A percentile compares a stretch with the other conserved stretches of the same genome.
Conservation (phyloP, 2,329 filamentous ascomycete genomes). For the Monosporascus sp. region DNA sequence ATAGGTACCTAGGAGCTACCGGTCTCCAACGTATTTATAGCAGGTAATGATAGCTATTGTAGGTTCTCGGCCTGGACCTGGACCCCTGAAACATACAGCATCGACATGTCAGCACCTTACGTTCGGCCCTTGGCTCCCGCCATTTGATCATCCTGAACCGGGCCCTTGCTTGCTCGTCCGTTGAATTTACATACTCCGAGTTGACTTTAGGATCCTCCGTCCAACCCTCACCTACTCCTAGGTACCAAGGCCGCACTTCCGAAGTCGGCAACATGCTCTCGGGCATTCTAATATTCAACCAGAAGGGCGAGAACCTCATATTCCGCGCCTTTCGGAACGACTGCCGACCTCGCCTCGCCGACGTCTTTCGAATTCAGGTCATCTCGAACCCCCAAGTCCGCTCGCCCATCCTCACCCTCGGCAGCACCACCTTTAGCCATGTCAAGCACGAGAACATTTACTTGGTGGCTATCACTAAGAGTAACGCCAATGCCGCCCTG, state of each 20-base stretch:
- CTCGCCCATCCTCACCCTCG: conserved; percentile 93
- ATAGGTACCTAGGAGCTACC: no score
- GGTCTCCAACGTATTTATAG: no score
- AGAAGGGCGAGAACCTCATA: conserved; percentile 99
- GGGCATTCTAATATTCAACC: conserved; percentile 96
- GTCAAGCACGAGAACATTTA: conserved; percentile 99
- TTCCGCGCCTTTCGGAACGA: conserved; percentile 98
- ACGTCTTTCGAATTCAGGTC: conserved; percentile 99
- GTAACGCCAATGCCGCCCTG: conserved; percentile 96
- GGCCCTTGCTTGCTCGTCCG: no score
- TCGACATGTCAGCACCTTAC: no score
- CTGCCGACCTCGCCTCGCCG: conserved; percentile 92
- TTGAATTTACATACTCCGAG: no score
- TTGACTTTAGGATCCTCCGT: not conserved
- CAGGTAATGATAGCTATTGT: no score
- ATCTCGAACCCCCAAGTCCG: conserved; percentile 97
- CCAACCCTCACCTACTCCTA: conserved; percentile 1
- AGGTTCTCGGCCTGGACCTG: no score
- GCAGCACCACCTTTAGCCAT: conserved; percentile 98
- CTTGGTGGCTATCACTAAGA: conserved; percentile 94
- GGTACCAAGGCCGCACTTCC: conserved; percentile 4
- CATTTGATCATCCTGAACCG: no score
- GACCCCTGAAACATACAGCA: no score
- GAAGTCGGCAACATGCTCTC: conserved; percentile 70
- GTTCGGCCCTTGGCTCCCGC: no score